Evolutionary conservation across 257 asterid genomes (phyloP), one percentile per base, ranked within the genome.

Genomic region (Nicotiana undulata): DNA sequence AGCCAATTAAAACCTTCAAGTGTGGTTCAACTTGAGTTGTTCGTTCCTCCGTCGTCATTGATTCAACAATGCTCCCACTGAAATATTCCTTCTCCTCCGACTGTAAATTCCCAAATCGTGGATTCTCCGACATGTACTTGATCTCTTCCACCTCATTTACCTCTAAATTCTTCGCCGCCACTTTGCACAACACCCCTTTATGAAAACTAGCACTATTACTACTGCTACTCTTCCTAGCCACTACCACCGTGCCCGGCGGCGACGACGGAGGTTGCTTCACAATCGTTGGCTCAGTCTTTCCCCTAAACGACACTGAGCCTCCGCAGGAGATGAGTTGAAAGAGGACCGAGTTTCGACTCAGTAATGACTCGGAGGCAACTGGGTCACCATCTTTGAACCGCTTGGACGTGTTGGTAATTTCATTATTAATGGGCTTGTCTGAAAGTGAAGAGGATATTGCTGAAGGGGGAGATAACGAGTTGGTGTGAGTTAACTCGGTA

Each of bases 31-130:
- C 60, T 2, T 81, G 82, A 46, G 68, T 56, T 5, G 77, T 70
- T 76, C 90, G 86, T 22, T 86, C 87, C 18, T 89, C 91, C 0
- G 59, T 86, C 17, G 83, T 82, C 15, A 91, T 86, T 67, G 90
- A 65, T 77, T 94, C 98, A 70, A 92, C 93, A 68, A 94, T 94
- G 85, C 98, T 94, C 80, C 98, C 98, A 79, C 98, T 94, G 68
- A 93, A 94, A 65, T 92, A 94, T 78, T 93, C 97, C 81, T 89
- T 93, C 81, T 93, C 98, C 85, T 90, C 95, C 0, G 85, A 56
- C 51, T 89, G 94, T 86, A 85, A 40, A 55, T 86, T 90, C 82
- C 98, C 98, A 49, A 93, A 91, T 84, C 98, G 74, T 55, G 98
- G 98, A 86, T 93, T 94, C 84, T 94, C 98, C 29, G 97, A 90